Percentiles rank a stretch among this genome's conserved stretches.
Evolutionary conservation across 2,329 filamentous ascomycete genomes (phyloP).

Genomic region (Stagonosporopsis rhizophila): DNA sequence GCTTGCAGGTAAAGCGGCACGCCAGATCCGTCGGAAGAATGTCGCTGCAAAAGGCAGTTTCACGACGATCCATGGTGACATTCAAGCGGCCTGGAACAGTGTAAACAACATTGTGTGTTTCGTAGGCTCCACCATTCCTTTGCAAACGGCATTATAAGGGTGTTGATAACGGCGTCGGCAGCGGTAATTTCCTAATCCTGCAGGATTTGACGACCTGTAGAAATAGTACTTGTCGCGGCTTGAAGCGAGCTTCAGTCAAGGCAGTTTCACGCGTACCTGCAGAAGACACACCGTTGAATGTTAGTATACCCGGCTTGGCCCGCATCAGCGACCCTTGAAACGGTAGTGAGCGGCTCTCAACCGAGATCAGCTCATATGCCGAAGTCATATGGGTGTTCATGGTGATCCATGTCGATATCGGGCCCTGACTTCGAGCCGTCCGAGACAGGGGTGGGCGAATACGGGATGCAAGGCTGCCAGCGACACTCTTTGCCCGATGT

Average conservation of each 20-base stretch:
- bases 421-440: slow-evolving; percentile 14
- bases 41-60: slow-evolving; percentile 7
- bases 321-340: slow-evolving; percentile 22
- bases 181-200: slow-evolving; percentile 10
- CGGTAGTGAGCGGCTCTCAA: slow-evolving; percentile 32
- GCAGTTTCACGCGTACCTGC: slow-evolving; percentile 37
- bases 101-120: background rate
- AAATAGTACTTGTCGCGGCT: slow-evolving; percentile 10
- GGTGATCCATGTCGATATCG: slow-evolving; percentile 17
- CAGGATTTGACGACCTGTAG: slow-evolving; percentile 14
- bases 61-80: slow-evolving; percentile 2
- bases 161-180: slow-evolving; percentile 12
- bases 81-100: background rate
- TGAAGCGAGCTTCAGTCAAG: slow-evolving; percentile 7
- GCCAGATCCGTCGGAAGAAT: background rate
- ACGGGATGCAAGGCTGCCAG: slow-evolving; percentile 17
- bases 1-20: slow-evolving; percentile 13
- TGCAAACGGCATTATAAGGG: background rate
- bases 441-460: slow-evolving; percentile 15
- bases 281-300: slow-evolving; percentile 27
- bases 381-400: slow-evolving; percentile 28
- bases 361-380: slow-evolving; percentile 31
- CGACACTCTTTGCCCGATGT: slow-evolving; percentile 7
- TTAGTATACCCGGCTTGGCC: slow-evolving; percentile 24
- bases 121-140: background rate